These are phyloP conservation scores for Camillea tinctor DNA, from an alignment of 2,329 filamentous ascomycete species.

Conservation along the genomic window DNA sequence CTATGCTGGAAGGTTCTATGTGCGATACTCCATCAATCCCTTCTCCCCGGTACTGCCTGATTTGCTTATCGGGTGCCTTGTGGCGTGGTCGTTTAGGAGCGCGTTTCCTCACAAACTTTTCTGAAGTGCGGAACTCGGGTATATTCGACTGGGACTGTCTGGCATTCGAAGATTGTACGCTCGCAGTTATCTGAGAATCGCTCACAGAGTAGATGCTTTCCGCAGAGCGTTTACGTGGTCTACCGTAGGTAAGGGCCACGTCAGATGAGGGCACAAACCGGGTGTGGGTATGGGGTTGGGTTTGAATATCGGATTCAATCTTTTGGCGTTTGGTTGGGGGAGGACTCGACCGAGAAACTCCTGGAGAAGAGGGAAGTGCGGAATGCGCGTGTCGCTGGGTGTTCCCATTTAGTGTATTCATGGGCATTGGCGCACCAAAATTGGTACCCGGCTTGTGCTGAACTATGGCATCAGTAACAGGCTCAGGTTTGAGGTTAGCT, in stretches of 20 bases:
- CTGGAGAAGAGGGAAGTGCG: slow-evolving; percentile 5
- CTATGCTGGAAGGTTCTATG: neutral
- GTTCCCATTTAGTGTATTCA: slow-evolving; percentile 23
- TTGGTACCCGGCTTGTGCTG: slow-evolving; percentile 11
- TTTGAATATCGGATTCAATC: slow-evolving; percentile 5
- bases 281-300: slow-evolving; percentile 9
- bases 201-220: slow-evolving; percentile 13
- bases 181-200: slow-evolving; percentile 19
- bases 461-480: neutral
- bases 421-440: slow-evolving; percentile 15
- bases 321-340: slow-evolving; percentile 24
- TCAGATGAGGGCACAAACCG: slow-evolving; percentile 9
- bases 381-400: slow-evolving; percentile 7
- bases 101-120: neutral
- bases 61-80: neutral
- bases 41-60: neutral
- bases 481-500: neutral
- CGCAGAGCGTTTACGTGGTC: slow-evolving; percentile 20
- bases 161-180: slow-evolving; percentile 12
- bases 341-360: slow-evolving; percentile 6
- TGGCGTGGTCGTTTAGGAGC: neutral
- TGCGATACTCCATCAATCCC: neutral
- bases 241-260: neutral
- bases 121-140: slow-evolving; percentile 11
- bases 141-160: slow-evolving; percentile 8